Base-by-base conservation (phyloP, 83 land plant species). In the Diphasiastrum complanatum region DNA sequence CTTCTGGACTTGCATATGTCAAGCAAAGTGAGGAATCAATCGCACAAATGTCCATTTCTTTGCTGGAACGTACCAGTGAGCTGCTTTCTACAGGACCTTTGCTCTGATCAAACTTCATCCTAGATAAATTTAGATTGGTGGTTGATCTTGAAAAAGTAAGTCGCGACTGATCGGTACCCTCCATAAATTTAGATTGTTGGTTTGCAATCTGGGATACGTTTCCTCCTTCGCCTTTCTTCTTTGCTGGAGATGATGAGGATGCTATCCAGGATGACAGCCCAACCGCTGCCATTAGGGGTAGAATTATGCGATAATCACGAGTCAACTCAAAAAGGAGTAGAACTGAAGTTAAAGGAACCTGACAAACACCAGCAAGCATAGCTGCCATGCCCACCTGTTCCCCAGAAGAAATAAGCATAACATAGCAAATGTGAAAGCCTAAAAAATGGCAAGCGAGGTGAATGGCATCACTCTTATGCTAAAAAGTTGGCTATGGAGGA, bases 321-420 rank as follows among this genome's bases (percentile, higher is more conserved):
- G 99, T 93, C 49, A 93, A 78, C 77, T 93, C 99, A 73, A 93
- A 93, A 10, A 93, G 89, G 49, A 93, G 86, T 60, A 93, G 61
- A 60, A 93, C 95, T 36, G 99, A 61, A 37, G 99, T 93, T 47
- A 93, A 75, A 19, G 99, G 99, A 6, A 93, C 96, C 59, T 85
- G 86, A 53, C 99, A 93, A 25, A 93, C 99, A 23, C 96, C 91
- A 28, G 99, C 96, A 64, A 93, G 86, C 49, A 79, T 85, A 41
- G 96, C 99, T 70, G 99, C 99, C 99, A 93, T 93, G 47, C 99
- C 99, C 51, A 93, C 96, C 99, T 93, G 75, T 63, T 37, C 28
- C 52, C 24, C 38, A 43, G 31, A 12, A 47, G 14, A 28, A 14
- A 5, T 63, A 28, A 22, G 16, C 14, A 63, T 6, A 23, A 57